Percentiles rank a stretch among this genome's conserved stretches.
Conservation (phyloP, 805 yeast genomes). For the Sungouiozyma ichnusensis region DNA sequence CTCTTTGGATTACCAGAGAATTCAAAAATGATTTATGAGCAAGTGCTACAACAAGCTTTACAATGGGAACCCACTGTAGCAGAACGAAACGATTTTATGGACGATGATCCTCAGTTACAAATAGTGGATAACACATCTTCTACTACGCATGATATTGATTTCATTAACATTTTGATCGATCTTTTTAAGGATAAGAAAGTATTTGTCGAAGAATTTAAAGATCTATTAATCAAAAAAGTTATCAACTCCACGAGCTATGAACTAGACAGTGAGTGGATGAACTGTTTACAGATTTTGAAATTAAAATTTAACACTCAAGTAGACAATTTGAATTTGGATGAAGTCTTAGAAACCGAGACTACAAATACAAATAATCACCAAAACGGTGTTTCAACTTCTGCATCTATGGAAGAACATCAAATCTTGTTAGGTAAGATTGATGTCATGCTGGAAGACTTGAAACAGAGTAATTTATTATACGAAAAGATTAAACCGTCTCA, state of each 20-base stretch:
- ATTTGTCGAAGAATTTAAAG: constrained; percentile 17
- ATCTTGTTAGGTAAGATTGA: constrained; percentile 47
- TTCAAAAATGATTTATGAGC: constrained; percentile 7
- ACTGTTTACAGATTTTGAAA: constrained; percentile 1
- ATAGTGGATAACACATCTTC: constrained; percentile 4
- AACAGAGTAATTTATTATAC: constrained; percentile 41
- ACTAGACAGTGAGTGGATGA: background rate
- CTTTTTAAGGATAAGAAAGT: constrained; percentile 18
- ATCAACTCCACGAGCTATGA: constrained; percentile 13
- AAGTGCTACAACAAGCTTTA: constrained; percentile 14
- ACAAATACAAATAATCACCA: constrained; percentile 2
- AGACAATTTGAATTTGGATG: constrained; percentile 1
- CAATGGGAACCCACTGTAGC: constrained; percentile 23
- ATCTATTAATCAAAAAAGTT: constrained; percentile 17
- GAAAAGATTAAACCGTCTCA: background rate
- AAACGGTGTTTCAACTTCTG: background rate
- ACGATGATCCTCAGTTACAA: background rate
- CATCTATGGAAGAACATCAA: constrained; percentile 6
- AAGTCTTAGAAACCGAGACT: constrained; percentile 1
- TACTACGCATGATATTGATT: constrained; percentile 1
- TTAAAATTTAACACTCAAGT: constrained; percentile 1
- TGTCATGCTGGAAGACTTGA: constrained; percentile 73
- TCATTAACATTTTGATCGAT: constrained; percentile 19
- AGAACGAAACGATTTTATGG: background rate
- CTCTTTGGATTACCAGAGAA: background rate